A percentile compares a stretch with the other conserved stretches of the same genome.
Conservation (phyloP, 768 basidiomycete species). For the Boletus sensibilis region DNA sequence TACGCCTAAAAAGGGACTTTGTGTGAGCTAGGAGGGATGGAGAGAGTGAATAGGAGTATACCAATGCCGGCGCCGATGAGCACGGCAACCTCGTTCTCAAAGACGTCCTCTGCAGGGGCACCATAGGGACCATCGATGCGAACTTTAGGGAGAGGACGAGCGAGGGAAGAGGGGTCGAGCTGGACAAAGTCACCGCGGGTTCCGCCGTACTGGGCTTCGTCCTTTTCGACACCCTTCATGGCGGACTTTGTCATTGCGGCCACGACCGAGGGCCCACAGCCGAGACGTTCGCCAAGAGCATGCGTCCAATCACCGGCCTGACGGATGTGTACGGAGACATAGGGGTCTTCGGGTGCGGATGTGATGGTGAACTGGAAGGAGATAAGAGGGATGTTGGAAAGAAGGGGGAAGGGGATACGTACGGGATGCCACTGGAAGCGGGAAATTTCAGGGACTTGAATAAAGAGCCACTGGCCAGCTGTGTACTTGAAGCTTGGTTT, state of each 20-base stretch:
- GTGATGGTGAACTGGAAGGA: slow-evolving; percentile 84
- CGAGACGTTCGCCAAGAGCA: slow-evolving; percentile 81
- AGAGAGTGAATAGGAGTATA: slow-evolving; percentile 30
- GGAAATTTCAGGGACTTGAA: slow-evolving; percentile 86
- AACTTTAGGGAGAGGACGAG: slow-evolving; percentile 61
- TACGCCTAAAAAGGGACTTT: slow-evolving; percentile 51
- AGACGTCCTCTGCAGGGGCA: slow-evolving; percentile 90
- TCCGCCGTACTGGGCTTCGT: slow-evolving; percentile 40
- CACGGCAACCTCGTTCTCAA: slow-evolving; percentile 82
- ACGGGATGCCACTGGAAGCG: slow-evolving; percentile 94
- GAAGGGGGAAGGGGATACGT: slow-evolving; percentile 31
- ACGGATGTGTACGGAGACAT: slow-evolving; percentile 88
- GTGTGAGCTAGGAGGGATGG: not conserved
- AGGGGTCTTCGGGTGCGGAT: slow-evolving; percentile 92
- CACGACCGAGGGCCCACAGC: slow-evolving; percentile 74
- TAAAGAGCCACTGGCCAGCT: slow-evolving; percentile 88
- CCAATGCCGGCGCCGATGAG: slow-evolving; percentile 94
- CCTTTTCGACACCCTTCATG: slow-evolving; percentile 73
- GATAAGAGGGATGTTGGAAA: not conserved
- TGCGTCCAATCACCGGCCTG: slow-evolving; percentile 90
- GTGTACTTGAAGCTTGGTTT: slow-evolving; percentile 93
- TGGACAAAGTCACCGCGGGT: slow-evolving; percentile 81
- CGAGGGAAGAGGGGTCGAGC: slow-evolving; percentile 51
- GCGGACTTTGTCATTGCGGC: slow-evolving; percentile 76
- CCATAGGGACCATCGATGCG: slow-evolving; percentile 92